These are phyloP conservation scores for Rhizopus arrhizus DNA, from an alignment of 371 early-diverging fungal species.

Conservation along the genomic window DNA sequence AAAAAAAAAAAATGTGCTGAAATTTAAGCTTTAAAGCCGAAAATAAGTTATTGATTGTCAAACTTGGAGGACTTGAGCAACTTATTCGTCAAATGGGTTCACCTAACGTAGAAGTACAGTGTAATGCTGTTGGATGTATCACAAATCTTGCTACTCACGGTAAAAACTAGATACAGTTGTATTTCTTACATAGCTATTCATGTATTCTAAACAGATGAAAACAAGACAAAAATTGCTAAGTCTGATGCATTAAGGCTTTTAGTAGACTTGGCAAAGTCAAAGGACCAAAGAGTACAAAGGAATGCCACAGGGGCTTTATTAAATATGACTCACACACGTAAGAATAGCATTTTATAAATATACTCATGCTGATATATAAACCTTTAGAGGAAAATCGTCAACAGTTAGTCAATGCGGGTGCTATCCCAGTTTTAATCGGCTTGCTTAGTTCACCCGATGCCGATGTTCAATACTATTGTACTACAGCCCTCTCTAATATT, in stretches of 20 bases:
- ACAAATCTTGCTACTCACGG: constrained; percentile 91
- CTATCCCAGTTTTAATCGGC: constrained; percentile 82
- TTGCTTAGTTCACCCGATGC: constrained; percentile 79
- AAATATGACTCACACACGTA: constrained; percentile 91
- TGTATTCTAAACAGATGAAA: constrained; percentile 65
- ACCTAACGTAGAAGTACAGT: constrained; percentile 88
- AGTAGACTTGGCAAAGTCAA: constrained; percentile 78
- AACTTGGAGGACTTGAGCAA: constrained; percentile 84
- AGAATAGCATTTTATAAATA: constrained; percentile 5
- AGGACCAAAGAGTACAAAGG: constrained; percentile 86
- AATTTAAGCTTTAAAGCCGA: constrained; percentile 54
- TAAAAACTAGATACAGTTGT: constrained; percentile 26
- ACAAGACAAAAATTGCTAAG: constrained; percentile 85
- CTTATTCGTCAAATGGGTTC: constrained; percentile 87
- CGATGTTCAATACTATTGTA: constrained; percentile 90
- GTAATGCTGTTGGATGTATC: constrained; percentile 95
- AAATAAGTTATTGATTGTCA: constrained; percentile 85
- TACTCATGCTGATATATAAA: not conserved
- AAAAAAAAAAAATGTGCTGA: not conserved
- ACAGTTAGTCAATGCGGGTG: constrained; percentile 84
- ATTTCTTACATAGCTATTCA: not conserved
- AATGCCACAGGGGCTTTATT: constrained; percentile 93
- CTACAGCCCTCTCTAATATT: constrained; percentile 90
- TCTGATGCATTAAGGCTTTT: constrained; percentile 82
- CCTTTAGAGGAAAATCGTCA: constrained; percentile 77